phyloP scores from a whole-genome alignment of 352 stramenopile species.

The Pythium angustatum region DNA sequence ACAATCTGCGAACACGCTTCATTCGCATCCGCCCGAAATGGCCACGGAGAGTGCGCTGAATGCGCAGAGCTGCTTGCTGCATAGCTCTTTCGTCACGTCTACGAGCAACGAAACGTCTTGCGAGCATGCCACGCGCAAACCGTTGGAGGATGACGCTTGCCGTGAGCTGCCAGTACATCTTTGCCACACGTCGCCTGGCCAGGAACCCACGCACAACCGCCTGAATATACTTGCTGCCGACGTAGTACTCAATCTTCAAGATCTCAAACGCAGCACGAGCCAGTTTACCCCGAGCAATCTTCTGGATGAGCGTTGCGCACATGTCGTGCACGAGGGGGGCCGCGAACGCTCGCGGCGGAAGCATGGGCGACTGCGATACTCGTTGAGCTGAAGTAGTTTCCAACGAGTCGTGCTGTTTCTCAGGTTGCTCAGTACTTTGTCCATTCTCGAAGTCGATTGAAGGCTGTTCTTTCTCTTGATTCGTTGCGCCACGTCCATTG shows the following conservation, averaged over 20 bases:
- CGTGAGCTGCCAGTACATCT: slow-evolving; percentile 65
- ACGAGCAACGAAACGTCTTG: slow-evolving; percentile 34
- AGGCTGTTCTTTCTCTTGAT: slow-evolving; percentile 1
- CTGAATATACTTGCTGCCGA: slow-evolving; percentile 81
- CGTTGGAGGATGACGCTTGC: slow-evolving; percentile 65
- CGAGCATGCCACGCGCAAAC: slow-evolving; percentile 51
- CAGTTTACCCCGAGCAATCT: slow-evolving; percentile 67
- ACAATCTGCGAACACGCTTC: slow-evolving; percentile 48
- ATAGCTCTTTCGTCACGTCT: slow-evolving; percentile 26
- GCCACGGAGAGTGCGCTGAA: slow-evolving; percentile 66
- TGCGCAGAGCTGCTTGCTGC: slow-evolving; percentile 32
- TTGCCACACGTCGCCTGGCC: slow-evolving; percentile 54
- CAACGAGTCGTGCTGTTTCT: neutral
- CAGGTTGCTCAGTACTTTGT: neutral
- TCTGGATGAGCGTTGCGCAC: slow-evolving; percentile 81
- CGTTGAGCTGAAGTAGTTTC: neutral
- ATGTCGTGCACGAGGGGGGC: slow-evolving; percentile 55
- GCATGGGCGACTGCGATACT: neutral
- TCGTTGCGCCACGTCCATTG: neutral
- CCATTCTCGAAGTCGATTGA: neutral
- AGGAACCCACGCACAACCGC: slow-evolving; percentile 67
- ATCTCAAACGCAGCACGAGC: slow-evolving; percentile 52
- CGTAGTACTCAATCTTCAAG: slow-evolving; percentile 67
- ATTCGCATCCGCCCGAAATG: slow-evolving; percentile 63
- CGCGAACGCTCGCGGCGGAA: neutral